A percentile compares a stretch with the other conserved stretches of the same genome.
phyloP scores from a whole-genome alignment of 768 basidiomycete species.

The Polyporus arcularius region DNA sequence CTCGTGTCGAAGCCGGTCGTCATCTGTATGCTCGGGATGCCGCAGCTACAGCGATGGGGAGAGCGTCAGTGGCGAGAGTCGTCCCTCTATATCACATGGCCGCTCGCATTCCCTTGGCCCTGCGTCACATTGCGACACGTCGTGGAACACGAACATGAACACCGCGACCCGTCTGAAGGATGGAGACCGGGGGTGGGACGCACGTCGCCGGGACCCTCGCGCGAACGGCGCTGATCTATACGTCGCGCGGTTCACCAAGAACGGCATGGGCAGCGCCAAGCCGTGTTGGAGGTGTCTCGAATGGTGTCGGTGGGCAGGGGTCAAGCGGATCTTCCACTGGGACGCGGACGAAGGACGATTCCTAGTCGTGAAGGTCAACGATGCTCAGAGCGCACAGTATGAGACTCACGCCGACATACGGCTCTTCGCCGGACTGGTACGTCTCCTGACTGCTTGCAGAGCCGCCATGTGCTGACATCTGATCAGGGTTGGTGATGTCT shows the following conservation, averaged over 20 bases:
- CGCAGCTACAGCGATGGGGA: slow-evolving; percentile 3
- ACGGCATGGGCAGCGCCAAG: slow-evolving; percentile 49
- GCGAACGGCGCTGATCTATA: slow-evolving; percentile 58
- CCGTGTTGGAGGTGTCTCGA: slow-evolving; percentile 59
- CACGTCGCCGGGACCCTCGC: slow-evolving; percentile 40
- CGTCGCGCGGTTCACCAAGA: slow-evolving; percentile 51
- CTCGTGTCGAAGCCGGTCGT: slow-evolving; percentile 2
- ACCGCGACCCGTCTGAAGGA: slow-evolving; percentile 13
- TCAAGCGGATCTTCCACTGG: slow-evolving; percentile 59
- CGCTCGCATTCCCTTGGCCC: neutral
- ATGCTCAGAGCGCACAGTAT: slow-evolving; percentile 39
- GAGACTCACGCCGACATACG: slow-evolving; percentile 49
- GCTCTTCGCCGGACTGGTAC: slow-evolving; percentile 45
- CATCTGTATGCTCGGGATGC: neutral
- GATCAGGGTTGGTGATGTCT: slow-evolving; percentile 18
- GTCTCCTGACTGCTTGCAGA: slow-evolving; percentile 26
- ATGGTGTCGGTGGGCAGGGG: slow-evolving; percentile 59
- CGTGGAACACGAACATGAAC: neutral
- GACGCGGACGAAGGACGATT: slow-evolving; percentile 38
- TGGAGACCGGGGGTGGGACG: slow-evolving; percentile 33
- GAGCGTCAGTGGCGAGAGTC: slow-evolving; percentile 13
- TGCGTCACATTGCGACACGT: neutral
- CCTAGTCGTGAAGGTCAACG: slow-evolving; percentile 49
- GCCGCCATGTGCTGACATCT: neutral
- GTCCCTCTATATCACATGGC: neutral